Base-by-base conservation (phyloP, 2,329 filamentous ascomycete species). In the Penicillium frequentans region DNA sequence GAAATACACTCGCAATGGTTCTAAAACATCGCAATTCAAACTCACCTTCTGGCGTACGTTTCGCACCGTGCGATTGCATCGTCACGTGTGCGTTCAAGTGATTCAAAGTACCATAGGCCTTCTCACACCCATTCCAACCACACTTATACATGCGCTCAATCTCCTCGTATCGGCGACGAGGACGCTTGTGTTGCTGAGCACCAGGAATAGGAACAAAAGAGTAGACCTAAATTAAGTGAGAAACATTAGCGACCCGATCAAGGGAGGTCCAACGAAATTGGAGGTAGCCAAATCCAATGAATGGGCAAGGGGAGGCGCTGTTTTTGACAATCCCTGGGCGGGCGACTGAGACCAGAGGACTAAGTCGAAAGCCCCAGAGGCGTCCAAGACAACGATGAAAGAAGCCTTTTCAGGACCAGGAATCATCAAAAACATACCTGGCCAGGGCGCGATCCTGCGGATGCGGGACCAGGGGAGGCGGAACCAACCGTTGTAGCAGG, bases 81-180 rank as follows among this genome's bases (percentile, higher is more conserved):
- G 95, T 98, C 49, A 99, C 95, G 71, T 99, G 95, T 39, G 95
- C 95, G 72, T 99, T 99, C 66, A 99, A 76, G 74, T 99, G 95
- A 75, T 99, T 99, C 60, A 99, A 79, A 48, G 95, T 99, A 58
- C 95, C 95, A 67, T 99, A 99, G 3, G 95, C 95, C 79, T 99
- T 99, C 77, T 99, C 95, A 72, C 95, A 99, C 9, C 93, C 93
- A 64, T 97, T 93, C 91, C 92, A 98, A 26, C 93, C 95, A 72
- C 95, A 99, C 77, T 98, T 98, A 82, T 99, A 98, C 95, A 99
- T 98, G 72, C 95, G 88, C 80, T 99, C 95, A 68, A 99, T 99
- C 74, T 99, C 95, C 77, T 99, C 95, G 69, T 97, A 99, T 53
- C 95, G 86, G 68, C 95, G 84, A 63, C 95, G 86, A 13, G 95